Evolutionary conservation across 75 land plant genomes (phyloP).

Genomic region (Pinus taeda): DNA sequence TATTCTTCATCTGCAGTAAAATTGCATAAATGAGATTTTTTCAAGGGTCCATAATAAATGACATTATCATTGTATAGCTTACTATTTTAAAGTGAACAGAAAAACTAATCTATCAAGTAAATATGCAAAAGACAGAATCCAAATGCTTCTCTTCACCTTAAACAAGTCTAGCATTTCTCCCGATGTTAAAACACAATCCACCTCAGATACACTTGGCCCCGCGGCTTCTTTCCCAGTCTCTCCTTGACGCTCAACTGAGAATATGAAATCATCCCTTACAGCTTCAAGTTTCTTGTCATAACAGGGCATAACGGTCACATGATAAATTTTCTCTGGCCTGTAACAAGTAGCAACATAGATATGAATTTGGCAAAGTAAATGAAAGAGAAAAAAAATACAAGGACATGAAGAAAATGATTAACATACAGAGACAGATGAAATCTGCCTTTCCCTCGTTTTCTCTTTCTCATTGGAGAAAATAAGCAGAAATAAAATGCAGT

Average conservation of each 20-base stretch:
- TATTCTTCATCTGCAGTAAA: constrained; percentile 44
- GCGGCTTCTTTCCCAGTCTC: constrained; percentile 17
- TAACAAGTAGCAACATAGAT: neutral
- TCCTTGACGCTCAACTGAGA: constrained; percentile 38
- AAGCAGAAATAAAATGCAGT: too few species aligned
- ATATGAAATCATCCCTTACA: constrained; percentile 90
- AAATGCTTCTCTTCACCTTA: constrained; percentile 37
- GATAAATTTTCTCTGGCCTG: constrained; percentile 82
- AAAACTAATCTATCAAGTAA: neutral
- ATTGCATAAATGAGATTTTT: too few species aligned
- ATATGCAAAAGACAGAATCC: neutral
- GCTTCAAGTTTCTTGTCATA: constrained; percentile 99
- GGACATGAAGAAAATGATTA: too few species aligned
- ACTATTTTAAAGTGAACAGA: neutral
- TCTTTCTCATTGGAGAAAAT: too few species aligned
- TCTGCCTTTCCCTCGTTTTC: too few species aligned
- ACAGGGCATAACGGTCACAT: constrained; percentile 99
- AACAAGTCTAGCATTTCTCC: constrained; percentile 93
- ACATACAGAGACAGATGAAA: too few species aligned
- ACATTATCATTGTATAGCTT: too few species aligned
- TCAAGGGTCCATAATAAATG: too few species aligned
- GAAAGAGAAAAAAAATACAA: too few species aligned
- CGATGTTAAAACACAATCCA: constrained; percentile 92
- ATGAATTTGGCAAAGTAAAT: too few species aligned
- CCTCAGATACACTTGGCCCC: constrained; percentile 59